A percentile compares a stretch with the other conserved stretches of the same genome.
These are phyloP conservation scores for Chara braunii DNA, from an alignment of 139 green algal species.

Conservation along the genomic window DNA sequence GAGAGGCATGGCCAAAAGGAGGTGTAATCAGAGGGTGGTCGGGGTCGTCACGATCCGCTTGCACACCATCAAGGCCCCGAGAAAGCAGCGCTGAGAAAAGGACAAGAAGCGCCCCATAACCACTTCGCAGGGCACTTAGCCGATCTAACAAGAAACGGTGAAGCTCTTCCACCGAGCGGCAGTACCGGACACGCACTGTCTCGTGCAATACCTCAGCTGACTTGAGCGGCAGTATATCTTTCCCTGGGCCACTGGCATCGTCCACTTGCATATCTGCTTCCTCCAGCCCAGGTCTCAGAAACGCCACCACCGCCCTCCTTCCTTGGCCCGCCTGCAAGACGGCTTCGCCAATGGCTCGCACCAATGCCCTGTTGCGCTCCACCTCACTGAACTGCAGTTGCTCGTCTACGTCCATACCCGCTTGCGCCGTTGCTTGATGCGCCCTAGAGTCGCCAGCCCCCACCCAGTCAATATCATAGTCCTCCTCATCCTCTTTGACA, in stretches of 20 bases:
- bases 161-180: background rate
- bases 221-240: background rate
- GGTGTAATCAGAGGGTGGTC: slow-evolving; percentile 37
- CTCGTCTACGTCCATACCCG: background rate
- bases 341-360: too few relatives aligned
- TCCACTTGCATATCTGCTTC: background rate
- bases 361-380: background rate
- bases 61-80: slow-evolving; percentile 10
- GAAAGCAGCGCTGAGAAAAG: slow-evolving; percentile 37
- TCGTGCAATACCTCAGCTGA: background rate
- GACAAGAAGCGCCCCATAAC: slow-evolving; percentile 33
- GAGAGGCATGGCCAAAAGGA: slow-evolving; percentile 43
- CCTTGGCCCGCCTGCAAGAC: too few relatives aligned
- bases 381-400: background rate
- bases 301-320: background rate
- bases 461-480: background rate
- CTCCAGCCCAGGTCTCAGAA: background rate
- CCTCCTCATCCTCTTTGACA: too few relatives aligned
- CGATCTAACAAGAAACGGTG: background rate
- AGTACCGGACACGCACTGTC: background rate
- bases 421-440: background rate
- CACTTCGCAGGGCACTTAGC: slow-evolving; percentile 12
- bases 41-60: slow-evolving; percentile 36
- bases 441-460: background rate
- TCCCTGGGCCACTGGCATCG: background rate